These are phyloP conservation scores for Entrophospora sp. DNA, from an alignment of 192 early-diverging fungal species.

Conservation along the genomic window DNA sequence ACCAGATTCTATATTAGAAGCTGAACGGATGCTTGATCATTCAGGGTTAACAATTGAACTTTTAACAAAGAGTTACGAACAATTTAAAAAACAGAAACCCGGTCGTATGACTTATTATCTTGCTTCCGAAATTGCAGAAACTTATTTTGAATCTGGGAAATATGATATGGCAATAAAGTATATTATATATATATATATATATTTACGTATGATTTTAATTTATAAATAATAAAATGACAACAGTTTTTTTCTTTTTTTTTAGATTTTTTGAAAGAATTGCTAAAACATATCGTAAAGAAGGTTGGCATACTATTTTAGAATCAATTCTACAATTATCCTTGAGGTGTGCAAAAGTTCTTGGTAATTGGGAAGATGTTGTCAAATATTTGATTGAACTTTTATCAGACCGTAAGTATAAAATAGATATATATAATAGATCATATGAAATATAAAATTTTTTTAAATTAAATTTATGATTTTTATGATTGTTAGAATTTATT, in stretches of 20 bases:
- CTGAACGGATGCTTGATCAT: slow-evolving; percentile 56
- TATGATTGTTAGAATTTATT: slow-evolving; percentile 1
- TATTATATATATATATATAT: neutral
- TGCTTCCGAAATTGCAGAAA: slow-evolving; percentile 79
- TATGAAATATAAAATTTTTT: neutral
- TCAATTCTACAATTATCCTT: slow-evolving; percentile 57
- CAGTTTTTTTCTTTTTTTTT: neutral
- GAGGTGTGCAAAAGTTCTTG: slow-evolving; percentile 62
- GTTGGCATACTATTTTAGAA: slow-evolving; percentile 62
- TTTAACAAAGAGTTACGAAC: slow-evolving; percentile 86
- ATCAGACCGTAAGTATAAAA: slow-evolving; percentile 29
- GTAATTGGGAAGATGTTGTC: slow-evolving; percentile 47
- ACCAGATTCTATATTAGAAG: slow-evolving; percentile 28
- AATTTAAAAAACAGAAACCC: slow-evolving; percentile 65
- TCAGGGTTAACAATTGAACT: slow-evolving; percentile 66
- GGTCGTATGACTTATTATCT: slow-evolving; percentile 77
- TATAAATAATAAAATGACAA: neutral
- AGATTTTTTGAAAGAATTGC: slow-evolving; percentile 82
- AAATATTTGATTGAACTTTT: slow-evolving; percentile 69
- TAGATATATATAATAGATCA: neutral
- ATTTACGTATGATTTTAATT: neutral
- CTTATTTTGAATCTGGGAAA: slow-evolving; percentile 68
- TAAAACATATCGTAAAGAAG: slow-evolving; percentile 83
- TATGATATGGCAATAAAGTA: slow-evolving; percentile 74
- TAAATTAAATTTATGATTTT: neutral